Evolutionary conservation across 2,329 filamentous ascomycete genomes (phyloP), one percentile per base, ranked within the genome.

Genomic region (Claviceps paspali): DNA sequence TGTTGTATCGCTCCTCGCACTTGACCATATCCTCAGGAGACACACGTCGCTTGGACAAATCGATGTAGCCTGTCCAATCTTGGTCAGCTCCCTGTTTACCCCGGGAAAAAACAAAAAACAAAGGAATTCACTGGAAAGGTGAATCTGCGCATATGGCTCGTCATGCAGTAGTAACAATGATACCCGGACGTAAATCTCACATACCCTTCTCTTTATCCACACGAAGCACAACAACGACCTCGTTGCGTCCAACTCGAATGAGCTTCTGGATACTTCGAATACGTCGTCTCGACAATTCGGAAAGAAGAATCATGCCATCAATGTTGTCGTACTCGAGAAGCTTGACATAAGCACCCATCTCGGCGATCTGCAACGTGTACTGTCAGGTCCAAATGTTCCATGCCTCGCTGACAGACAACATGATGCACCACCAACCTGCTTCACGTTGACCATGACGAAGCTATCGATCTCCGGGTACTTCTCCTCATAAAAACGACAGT

Each of bases 381-480:
- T 38, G 39, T 38, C 36, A 39, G 42, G 32, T 29, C 14, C 33
- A n/a, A n/a, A 11, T 9, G 14, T 33, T n/a, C 30, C 30, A 23
- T 10, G 19, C 7, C n/a, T 33, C n/a, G 19, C 28, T 29, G 30
- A 33, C 14, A 10, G 21, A 33, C 19, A 40, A 38, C 38, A 40
- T 53, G 70, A 15, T 45, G 59, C 86, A 55, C 71, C 45, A 59
- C 71, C 45, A 59, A 87, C 82, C 79, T 94, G 86, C 76, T 94
- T 93, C 54, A 96, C 91, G 64, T 96, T 98, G 61, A 98, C 91
- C 91, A 98, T 98, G 59, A 98, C 92, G 66, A 95, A 96, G 72
- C 85, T 93, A 67, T 98, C 91, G 60, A 98, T 88, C 73, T 96
- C 91, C 51, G 59, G 57, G 45, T 82, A 95, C 65, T 93, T 93